phyloP scores from a whole-genome alignment of 331 rosid genomes.

The Stylosanthes scabra region DNA sequence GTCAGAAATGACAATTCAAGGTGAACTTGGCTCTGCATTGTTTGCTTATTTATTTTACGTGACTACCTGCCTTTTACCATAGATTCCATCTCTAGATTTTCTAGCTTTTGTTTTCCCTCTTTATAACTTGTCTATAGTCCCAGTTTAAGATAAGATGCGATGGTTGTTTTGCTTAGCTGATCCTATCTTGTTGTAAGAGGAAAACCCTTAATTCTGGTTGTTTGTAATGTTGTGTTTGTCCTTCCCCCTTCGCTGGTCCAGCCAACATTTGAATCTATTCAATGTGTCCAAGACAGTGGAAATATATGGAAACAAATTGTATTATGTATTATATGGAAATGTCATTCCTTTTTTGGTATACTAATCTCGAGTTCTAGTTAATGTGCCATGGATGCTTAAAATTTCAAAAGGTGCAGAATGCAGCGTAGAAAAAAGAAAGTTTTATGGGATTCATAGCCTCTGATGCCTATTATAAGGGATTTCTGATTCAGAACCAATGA shows the following conservation, averaged over 20 bases:
- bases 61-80: too few relatives aligned
- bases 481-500: conserved; percentile 9
- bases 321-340: conserved; percentile 1
- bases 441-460: background rate
- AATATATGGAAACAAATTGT: conserved; percentile 18
- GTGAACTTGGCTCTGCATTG: too few relatives aligned
- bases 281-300: conserved; percentile 12
- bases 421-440: conserved; percentile 13
- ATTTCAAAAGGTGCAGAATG: background rate
- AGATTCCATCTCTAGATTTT: too few relatives aligned
- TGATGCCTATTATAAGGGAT: background rate
- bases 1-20: conserved; percentile 98
- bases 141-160: background rate
- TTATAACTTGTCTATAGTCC: conserved; percentile 23
- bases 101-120: conserved; percentile 27
- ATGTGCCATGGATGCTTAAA: background rate
- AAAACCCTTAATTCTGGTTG: conserved; percentile 7
- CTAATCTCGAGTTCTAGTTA: conserved; percentile 11
- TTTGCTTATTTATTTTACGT: too few relatives aligned
- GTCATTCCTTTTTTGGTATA: background rate
- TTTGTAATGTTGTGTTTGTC: conserved; percentile 7
- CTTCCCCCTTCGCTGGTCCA: background rate
- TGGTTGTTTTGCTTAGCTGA: background rate
- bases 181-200: background rate
- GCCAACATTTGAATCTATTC: conserved; percentile 7